Base-by-base conservation (phyloP, 352 stramenopile genomes). In the Phytophthora palmivora region DNA sequence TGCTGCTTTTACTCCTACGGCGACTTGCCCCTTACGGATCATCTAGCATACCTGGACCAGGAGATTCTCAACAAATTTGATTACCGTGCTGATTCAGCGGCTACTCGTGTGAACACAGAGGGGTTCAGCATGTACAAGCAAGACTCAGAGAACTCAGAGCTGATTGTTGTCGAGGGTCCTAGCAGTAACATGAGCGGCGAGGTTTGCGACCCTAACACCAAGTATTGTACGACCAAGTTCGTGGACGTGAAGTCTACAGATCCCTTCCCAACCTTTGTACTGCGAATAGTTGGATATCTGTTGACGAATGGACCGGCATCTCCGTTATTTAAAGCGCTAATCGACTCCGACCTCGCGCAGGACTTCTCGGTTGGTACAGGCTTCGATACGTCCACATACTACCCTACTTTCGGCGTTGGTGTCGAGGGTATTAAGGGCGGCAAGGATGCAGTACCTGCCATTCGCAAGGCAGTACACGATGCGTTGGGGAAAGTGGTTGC, bases 1-100 rank as follows among this genome's bases (percentile, higher is more conserved):
- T 82, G 78, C 59, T 86, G 87, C 50, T 95, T 97, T 57, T 97
- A 88, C 72, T 95, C 89, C 22, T 97, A 96, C 64, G 91, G 91
- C 32, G 89, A 97, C 57, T 67, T 96, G 66, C 71, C 86, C 16
- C 76, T 95, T 4, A 87, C 74, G 1, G 74, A 92, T 22, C 87
- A 96, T 48, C 51, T 95, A 30, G 71, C 80, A 38, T 95, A 84
- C 59, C 51, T 96, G 43, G 79, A 94, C 47, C 59, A 88, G 21
- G 50, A 92, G 24, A 70, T 96, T 28, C 62, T 96, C 12, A 53
- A 41, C 38, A 81, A 86, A 24, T 96, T 96, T 58, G 71, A 85
- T 16, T 91, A 73, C 70, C 56, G 66, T 7, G 57, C 60, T 1
- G 77, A 79, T 41, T 89, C 86, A 11, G 80, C 72, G 0, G 52